Evolutionary conservation across 164 flowering plant species (phyloP).

Genomic region (Aristolochia californica): DNA sequence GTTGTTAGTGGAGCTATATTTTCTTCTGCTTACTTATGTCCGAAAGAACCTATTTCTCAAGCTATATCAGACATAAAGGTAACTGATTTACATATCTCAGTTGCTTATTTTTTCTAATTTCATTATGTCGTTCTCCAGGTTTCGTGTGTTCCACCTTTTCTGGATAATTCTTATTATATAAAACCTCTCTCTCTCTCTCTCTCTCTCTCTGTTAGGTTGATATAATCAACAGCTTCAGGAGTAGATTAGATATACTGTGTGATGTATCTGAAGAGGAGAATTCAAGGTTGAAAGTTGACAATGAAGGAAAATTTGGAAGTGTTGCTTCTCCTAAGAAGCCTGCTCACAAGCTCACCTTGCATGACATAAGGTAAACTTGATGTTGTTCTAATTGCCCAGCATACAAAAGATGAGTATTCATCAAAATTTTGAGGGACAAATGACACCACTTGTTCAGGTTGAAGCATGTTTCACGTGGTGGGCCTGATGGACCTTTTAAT

Average conservation of each 20-base stretch:
- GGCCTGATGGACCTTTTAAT: too few species aligned
- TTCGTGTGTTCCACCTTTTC: background rate
- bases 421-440: too few species aligned
- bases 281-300: constrained; percentile 17
- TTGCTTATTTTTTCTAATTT: background rate
- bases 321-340: constrained; percentile 24
- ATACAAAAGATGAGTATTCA: too few species aligned
- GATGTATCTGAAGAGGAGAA: constrained; percentile 56
- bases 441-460: too few species aligned
- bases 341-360: constrained; percentile 27
- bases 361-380: constrained; percentile 32
- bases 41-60: constrained; percentile 69
- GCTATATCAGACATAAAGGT: constrained; percentile 86
- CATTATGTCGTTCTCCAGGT: too few species aligned
- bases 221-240: constrained; percentile 60
- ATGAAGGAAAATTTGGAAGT: constrained; percentile 17
- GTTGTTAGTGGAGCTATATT: constrained; percentile 49
- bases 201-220: constrained; percentile 42
- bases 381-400: too few species aligned
- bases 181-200: too few species aligned
- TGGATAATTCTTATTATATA: background rate
- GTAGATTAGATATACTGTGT: constrained; percentile 71
- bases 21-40: constrained; percentile 60
- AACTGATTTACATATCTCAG: constrained; percentile 3
- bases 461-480: too few species aligned